Evolutionary conservation across 306 rosid species (phyloP).

Genomic region (Lupinus albus): DNA sequence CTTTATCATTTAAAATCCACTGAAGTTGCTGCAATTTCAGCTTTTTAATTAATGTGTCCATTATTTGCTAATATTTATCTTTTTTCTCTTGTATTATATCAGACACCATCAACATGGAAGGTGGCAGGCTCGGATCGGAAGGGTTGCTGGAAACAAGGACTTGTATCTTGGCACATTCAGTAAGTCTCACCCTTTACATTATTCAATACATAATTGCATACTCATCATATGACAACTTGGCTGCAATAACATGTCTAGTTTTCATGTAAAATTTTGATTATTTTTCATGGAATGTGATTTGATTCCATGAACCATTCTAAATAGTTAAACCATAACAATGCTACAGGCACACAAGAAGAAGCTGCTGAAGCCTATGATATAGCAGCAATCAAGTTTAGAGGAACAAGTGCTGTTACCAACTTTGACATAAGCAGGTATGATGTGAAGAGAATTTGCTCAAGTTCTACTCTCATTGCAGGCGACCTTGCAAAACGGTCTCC

Average conservation of each 20-base stretch:
- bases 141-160: slow-evolving; percentile 98
- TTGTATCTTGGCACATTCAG: slow-evolving; percentile 98
- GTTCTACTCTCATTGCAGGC: slow-evolving; percentile 83
- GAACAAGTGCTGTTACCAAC: slow-evolving; percentile 94
- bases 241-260: slow-evolving; percentile 6
- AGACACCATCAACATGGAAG: slow-evolving; percentile 99
- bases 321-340: neutral
- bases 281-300: neutral
- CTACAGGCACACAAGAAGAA: slow-evolving; percentile 92
- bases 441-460: slow-evolving; percentile 96
- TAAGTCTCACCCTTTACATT: slow-evolving; percentile 46
- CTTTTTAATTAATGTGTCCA: slow-evolving; percentile 50
- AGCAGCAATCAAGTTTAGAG: slow-evolving; percentile 97
- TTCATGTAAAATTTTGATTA: slow-evolving; percentile 6
- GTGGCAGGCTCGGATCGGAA: slow-evolving; percentile 98
- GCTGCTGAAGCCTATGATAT: slow-evolving; percentile 99
- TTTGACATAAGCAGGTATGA: slow-evolving; percentile 92
- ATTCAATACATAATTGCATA: neutral
- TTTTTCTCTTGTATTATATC: slow-evolving; percentile 38
- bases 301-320: slow-evolving; percentile 1
- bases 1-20: slow-evolving; percentile 45
- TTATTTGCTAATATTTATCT: slow-evolving; percentile 46
- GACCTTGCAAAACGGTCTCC: slow-evolving; percentile 85
- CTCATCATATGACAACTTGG: neutral
- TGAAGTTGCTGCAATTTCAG: slow-evolving; percentile 62